Base-by-base conservation (phyloP, 768 basidiomycete species). In the Panaeolus cyanescens region DNA sequence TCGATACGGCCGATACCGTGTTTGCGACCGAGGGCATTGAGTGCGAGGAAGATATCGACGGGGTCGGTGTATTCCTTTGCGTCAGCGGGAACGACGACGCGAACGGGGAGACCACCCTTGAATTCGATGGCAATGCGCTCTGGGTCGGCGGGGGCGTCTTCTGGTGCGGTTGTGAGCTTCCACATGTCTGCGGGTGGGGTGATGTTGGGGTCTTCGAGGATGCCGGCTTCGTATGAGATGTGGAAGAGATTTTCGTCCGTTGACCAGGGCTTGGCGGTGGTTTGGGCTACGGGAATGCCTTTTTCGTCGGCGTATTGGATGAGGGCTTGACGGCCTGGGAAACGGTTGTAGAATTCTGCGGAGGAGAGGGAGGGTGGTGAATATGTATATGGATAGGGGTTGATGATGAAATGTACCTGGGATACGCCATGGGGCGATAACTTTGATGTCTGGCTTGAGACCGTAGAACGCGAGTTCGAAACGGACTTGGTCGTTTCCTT, bases 231-330 rank as follows among this genome's bases (percentile, higher is more conserved):
- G 79, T 98, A 99, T 17, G 97, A 99, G 78, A 99, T 99, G 82
- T 99, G 97, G 89, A 96, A 98, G 54, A 99, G 84, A 80, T 99
- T 99, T 80, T 99, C 97, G 74, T 99, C 96, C 5, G 97, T 99
- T 2, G 96, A 98, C 97, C 97, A 99, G 34, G 97, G 96, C 79
- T 99, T 98, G 59, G 96, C 85, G 10, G 92, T 85, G 50, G 97
- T 99, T 79, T 99, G 97, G 64, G 88, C 84, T 62, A 99, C 96
- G 59, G 95, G 95, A 65, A 99, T 96, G 54, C 86, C 76, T 74
- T 94, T 93, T 71, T 92, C 80, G 7, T 88, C 88, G 30, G 97
- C 97, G 68, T 89, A 99, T 28, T 86, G 84, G 61, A 99, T 90
- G 59, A 99, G 89, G 19, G 94, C 95, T 69, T 93, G 90, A 63